Conservation (phyloP, 2,329 filamentous ascomycete species). For the Paramyrothecium roridum region DNA sequence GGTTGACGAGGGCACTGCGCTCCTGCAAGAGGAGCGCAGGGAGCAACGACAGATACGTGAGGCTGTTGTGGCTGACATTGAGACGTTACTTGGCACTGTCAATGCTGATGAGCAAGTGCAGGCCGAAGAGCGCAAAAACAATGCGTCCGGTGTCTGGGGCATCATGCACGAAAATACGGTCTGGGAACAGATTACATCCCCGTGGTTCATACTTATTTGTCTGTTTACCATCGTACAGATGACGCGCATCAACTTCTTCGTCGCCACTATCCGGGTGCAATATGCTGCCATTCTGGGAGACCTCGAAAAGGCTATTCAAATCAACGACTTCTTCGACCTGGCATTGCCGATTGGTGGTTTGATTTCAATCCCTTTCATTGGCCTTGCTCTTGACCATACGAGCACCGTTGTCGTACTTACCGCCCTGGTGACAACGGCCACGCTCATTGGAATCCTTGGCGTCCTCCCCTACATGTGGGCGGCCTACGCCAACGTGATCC, state of each 20-base stretch:
- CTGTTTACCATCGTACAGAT: conserved; percentile 76
- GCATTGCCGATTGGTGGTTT: conserved; percentile 79
- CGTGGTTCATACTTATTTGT: conserved; percentile 83
- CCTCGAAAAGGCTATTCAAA: conserved; percentile 55
- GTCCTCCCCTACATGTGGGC: conserved; percentile 66
- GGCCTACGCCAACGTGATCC: conserved; percentile 70
- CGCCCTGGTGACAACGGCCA: conserved; percentile 68
- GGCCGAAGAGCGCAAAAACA: conserved; percentile 67
- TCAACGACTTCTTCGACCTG: conserved; percentile 82
- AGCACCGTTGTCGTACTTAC: conserved; percentile 69
- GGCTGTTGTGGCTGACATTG: conserved; percentile 66
- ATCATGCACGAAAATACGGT: conserved; percentile 74
- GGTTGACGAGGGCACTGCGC: conserved; percentile 53
- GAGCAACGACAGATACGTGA: conserved; percentile 59
- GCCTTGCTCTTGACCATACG: conserved; percentile 72
- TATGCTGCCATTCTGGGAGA: conserved; percentile 73
- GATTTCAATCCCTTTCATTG: conserved; percentile 83
- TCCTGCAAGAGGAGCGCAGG: conserved; percentile 53
- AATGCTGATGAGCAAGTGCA: conserved; percentile 61
- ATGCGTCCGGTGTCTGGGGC: conserved; percentile 78
- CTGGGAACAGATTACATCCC: conserved; percentile 68
- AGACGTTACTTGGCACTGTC: conserved; percentile 65
- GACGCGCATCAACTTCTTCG: conserved; percentile 88
- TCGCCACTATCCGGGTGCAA: conserved; percentile 80
- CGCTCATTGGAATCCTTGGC: conserved; percentile 72